Evolutionary conservation across 371 early-diverging fungal species (phyloP), one percentile per base, ranked within the genome.

Genomic region (Apophysomyces ossiformis): DNA sequence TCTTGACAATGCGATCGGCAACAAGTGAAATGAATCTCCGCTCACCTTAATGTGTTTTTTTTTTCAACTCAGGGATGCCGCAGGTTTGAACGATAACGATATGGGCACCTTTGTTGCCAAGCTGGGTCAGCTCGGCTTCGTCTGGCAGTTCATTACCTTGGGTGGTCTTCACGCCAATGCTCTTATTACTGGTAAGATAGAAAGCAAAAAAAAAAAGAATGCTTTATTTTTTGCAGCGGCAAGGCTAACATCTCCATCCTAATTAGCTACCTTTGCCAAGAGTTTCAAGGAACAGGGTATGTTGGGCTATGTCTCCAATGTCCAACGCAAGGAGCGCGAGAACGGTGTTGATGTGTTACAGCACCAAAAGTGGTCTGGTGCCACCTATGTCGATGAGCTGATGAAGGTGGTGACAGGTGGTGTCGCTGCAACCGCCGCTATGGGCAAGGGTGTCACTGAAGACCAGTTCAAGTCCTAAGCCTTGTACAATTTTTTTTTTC

Each of bases 311-410:
- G 97, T 99, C 67, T 76, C 91, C 71, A 89, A 91, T 50, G 91
- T 99, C 65, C 99, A 99, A 80, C 91, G 99, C 63, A 87, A 95
- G 83, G 99, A 99, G 77, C 90, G 99, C 59, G 84, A 83, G 57
- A 78, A 92, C 75, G 89, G 89, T 58, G 97, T 99, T 47, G 99
- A 99, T 82, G 96, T 95, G 37, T 85, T 99, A 43, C 87, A 92
- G 35, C 99, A 99, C 77, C 98, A 99, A 78, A 96, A 93, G 77
- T 99, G 99, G 99, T 95, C 96, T n/a, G 99, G 99, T 66, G 98
- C 99, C 50, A 88, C 90, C 83, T 97, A 95, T 85, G 89, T 91
- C 64, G 99, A 99, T 78, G 88, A 91, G 67, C 77, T 96, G 58
- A 95, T 98, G 85, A 92, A 93, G 78, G 88, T 93, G 41, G 97